Conservation (phyloP, 1,284 basidiomycete species). For the Abortiporus biennis region DNA sequence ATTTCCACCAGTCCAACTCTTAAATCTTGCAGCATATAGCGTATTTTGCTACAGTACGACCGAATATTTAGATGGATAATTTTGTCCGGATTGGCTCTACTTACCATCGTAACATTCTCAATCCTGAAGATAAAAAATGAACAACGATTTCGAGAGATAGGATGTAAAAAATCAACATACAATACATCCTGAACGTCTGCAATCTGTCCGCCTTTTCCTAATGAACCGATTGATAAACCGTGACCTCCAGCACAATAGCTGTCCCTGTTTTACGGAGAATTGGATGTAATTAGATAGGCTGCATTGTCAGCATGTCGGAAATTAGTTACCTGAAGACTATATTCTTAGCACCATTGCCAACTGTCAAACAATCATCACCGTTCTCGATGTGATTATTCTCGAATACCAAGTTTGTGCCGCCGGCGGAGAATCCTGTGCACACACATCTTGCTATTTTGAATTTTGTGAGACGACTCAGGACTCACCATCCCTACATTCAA, state of each 20-base stretch:
- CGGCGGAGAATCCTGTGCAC: slow-evolving; percentile 45
- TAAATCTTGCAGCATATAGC: slow-evolving; percentile 59
- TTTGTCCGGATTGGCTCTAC: neutral
- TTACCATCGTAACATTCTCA: slow-evolving; percentile 50
- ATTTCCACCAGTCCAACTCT: slow-evolving; percentile 62
- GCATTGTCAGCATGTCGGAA: no score
- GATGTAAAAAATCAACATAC: slow-evolving; percentile 26
- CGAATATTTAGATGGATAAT: neutral
- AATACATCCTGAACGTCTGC: slow-evolving; percentile 50
- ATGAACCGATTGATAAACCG: slow-evolving; percentile 54
- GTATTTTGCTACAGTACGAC: slow-evolving; percentile 33
- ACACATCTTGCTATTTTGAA: neutral
- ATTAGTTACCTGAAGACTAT: slow-evolving; percentile 42
- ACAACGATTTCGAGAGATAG: neutral
- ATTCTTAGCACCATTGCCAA: slow-evolving; percentile 50
- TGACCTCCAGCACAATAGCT: slow-evolving; percentile 53
- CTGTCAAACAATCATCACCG: slow-evolving; percentile 58
- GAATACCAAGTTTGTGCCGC: slow-evolving; percentile 50
- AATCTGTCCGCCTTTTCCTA: slow-evolving; percentile 44
- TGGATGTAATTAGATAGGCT: neutral
- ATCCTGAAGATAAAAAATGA: slow-evolving; percentile 29
- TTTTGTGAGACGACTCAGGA: neutral
- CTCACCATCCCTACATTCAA: slow-evolving; percentile 16
- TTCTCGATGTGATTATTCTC: slow-evolving; percentile 53
- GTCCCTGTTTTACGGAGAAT: slow-evolving; percentile 27